Base-by-base conservation (phyloP, 164 flowering plant genomes). In the Stephania japonica region DNA sequence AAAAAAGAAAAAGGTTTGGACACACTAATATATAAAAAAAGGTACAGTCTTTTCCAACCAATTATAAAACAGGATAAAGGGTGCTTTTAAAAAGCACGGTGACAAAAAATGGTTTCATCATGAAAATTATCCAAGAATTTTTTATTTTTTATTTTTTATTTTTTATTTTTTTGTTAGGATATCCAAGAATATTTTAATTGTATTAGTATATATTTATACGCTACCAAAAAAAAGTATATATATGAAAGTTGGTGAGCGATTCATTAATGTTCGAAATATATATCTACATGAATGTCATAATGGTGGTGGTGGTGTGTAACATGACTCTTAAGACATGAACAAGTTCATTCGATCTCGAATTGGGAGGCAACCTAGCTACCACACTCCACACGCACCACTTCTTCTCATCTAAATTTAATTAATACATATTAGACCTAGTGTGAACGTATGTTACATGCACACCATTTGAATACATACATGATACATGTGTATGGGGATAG, bases 301-400 rank as follows among this genome's bases (percentile, higher is more conserved):
- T 68, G 70, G 69, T 61, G 78, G 74, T 32, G 38, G 38, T 32
- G 38, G 38, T 32, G 38, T 32, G 38, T 32, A 70, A 82, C 84
- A 83, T 81, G 84, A 80, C 64, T 56, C 80, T 77, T 70, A 70
- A 75, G 81, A 84, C 82, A 79, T 70, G 72, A 81, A 84, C 84
- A 80, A 70, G 56, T 53, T 27, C 50, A 66, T 75, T 76, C 64
- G 81, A 78, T 78, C 76, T 75, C 78, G 77, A 79, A 78, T 41
- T 67, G 75, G 81, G 84, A 76, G 79, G 79, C 85, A 84, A 80
- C 84, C 83, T 73, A 77, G n/a, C n/a, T n/a, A n/a, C n/a, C n/a
- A n/a, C n/a, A n/a, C n/a, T n/a, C 80, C 79, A 19, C 3, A 56
- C 62, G 18, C 62, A 1, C 14, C 5, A 3, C 10, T 47, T 47